Evolutionary conservation across 192 early-diverging fungal genomes (phyloP).

Genomic region (Coemansia sp.): DNA sequence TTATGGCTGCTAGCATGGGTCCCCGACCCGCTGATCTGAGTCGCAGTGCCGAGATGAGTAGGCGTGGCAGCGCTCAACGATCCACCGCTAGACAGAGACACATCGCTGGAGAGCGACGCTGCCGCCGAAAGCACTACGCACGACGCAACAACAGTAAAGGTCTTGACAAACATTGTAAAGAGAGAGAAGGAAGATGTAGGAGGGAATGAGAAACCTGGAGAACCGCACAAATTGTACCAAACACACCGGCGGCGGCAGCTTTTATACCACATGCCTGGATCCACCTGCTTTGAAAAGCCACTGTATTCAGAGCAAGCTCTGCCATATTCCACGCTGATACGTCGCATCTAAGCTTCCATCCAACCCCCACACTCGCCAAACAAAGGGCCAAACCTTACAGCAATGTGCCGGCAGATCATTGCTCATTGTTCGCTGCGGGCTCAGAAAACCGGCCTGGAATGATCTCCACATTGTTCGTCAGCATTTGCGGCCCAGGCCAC

Average conservation of each 20-base stretch:
- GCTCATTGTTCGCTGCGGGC: background rate
- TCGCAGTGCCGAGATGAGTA: background rate
- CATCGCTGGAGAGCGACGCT: background rate
- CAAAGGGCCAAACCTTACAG: no score
- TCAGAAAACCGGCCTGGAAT: conserved; percentile 28
- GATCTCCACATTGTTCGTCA: conserved; percentile 28
- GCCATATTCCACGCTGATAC: no score
- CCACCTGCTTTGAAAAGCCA: no score
- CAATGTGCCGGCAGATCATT: background rate
- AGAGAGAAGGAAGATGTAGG: background rate
- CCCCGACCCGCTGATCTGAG: background rate
- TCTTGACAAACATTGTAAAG: conserved; percentile 1
- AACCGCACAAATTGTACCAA: no score
- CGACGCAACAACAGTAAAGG: background rate
- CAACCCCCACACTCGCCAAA: no score
- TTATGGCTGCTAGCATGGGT: background rate
- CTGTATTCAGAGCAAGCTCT: no score
- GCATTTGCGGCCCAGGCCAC: conserved; percentile 28
- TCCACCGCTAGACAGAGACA: background rate
- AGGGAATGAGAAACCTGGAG: background rate
- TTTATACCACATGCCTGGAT: no score
- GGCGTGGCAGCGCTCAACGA: background rate
- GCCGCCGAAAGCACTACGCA: background rate
- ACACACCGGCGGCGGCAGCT: no score
- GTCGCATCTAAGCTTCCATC: no score